Evolutionary conservation across 2,329 filamentous ascomycete species (phyloP).

Genomic region (Akanthomyces lecanii): DNA sequence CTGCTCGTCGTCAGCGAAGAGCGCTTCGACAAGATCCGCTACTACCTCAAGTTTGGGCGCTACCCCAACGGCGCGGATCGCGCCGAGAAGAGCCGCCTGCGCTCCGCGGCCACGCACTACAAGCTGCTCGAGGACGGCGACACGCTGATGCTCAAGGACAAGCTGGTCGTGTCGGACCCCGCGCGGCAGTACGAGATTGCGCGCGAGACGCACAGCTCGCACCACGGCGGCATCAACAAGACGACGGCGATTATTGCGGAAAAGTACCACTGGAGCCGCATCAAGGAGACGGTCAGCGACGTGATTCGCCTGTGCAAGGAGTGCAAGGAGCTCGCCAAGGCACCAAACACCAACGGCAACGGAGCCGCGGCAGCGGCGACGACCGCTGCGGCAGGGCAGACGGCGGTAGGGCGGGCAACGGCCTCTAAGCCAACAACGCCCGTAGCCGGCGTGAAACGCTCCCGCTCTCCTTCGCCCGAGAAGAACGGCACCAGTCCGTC

Average conservation of each 20-base stretch:
- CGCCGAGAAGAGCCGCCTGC: slow-evolving; percentile 89
- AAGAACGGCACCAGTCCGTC: too few species aligned
- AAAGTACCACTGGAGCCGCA: slow-evolving; percentile 94
- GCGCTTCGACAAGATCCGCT: slow-evolving; percentile 97
- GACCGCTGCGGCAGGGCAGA: slow-evolving; percentile 19
- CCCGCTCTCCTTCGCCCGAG: neutral
- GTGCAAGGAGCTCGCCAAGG: slow-evolving; percentile 76
- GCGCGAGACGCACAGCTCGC: slow-evolving; percentile 64
- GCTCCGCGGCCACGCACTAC: slow-evolving; percentile 93
- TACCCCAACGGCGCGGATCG: slow-evolving; percentile 92
- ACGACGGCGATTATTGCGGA: slow-evolving; percentile 92
- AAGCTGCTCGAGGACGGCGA: slow-evolving; percentile 71
- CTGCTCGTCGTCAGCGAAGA: slow-evolving; percentile 78
- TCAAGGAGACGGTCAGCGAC: slow-evolving; percentile 94
- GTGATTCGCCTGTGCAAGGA: slow-evolving; percentile 89
- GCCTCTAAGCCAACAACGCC: slow-evolving; percentile 29
- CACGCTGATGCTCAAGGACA: slow-evolving; percentile 93
- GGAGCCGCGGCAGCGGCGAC: slow-evolving; percentile 22
- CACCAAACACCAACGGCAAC: slow-evolving; percentile 26
- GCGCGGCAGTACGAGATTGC: slow-evolving; percentile 88
- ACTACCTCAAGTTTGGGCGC: slow-evolving; percentile 89
- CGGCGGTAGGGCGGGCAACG: neutral
- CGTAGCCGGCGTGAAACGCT: slow-evolving; percentile 20
- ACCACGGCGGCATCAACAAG: slow-evolving; percentile 96
- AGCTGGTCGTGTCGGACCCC: slow-evolving; percentile 91